Evolutionary conservation across 371 early-diverging fungal species (phyloP).

Genomic region (Phascolomyces articulosus): DNA sequence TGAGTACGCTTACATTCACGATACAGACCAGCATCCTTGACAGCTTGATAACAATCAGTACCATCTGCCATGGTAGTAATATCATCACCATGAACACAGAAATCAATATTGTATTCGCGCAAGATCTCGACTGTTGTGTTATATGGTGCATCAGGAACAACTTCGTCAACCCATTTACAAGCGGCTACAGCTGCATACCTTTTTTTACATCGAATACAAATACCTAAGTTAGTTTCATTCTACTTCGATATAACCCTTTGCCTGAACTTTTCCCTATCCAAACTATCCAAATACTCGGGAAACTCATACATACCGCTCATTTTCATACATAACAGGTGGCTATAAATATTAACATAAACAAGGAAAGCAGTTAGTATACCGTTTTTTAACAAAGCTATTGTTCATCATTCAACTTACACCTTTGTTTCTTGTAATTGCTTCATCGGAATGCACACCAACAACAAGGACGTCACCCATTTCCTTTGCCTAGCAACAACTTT

Average conservation of each 20-base stretch:
- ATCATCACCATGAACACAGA: slow-evolving; percentile 96
- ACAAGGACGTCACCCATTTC: slow-evolving; percentile 93
- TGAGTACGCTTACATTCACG: slow-evolving; percentile 92
- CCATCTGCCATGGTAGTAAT: slow-evolving; percentile 94
- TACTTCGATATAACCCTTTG: neutral
- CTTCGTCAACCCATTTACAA: slow-evolving; percentile 97
- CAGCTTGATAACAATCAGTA: slow-evolving; percentile 92
- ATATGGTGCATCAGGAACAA: slow-evolving; percentile 94
- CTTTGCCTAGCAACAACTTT: slow-evolving; percentile 72
- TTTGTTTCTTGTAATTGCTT: slow-evolving; percentile 90
- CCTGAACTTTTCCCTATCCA: neutral
- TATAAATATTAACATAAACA: too few species aligned
- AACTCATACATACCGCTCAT: too few species aligned
- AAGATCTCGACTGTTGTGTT: slow-evolving; percentile 84
- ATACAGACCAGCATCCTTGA: slow-evolving; percentile 95
- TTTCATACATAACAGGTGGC: slow-evolving; percentile 95
- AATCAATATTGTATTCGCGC: slow-evolving; percentile 85
- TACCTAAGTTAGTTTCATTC: neutral
- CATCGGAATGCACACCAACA: slow-evolving; percentile 96
- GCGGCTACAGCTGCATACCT: slow-evolving; percentile 93
- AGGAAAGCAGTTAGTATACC: too few species aligned
- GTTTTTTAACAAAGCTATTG: too few species aligned
- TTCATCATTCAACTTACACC: slow-evolving; percentile 45
- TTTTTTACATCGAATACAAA: neutral
- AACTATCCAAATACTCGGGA: too few species aligned